These are phyloP conservation scores for Trichosporon coremiiforme DNA, from an alignment of 1,284 basidiomycete species.

Conservation along the genomic window DNA sequence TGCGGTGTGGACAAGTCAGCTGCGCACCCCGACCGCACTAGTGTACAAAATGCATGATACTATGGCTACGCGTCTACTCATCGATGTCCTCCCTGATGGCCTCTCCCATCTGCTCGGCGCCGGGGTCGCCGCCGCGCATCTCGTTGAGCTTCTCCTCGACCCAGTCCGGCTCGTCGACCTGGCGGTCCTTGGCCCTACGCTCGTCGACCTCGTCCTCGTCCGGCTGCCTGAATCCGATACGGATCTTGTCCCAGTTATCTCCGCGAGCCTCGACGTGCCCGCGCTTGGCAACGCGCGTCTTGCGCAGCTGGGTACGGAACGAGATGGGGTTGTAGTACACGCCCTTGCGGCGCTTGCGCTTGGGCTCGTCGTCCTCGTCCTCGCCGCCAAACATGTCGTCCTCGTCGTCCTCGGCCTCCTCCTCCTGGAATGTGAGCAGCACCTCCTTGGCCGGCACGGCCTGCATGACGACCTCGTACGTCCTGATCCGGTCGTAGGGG, in stretches of 20 bases:
- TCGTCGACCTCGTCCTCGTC: conserved; percentile 34
- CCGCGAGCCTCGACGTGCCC: conserved; percentile 32
- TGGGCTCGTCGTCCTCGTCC: conserved; percentile 28
- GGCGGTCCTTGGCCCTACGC: conserved; percentile 22
- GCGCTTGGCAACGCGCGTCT: conserved; percentile 62
- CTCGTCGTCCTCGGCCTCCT: conserved; percentile 30
- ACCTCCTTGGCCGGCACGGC: conserved; percentile 65
- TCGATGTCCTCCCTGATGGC: conserved; percentile 9
- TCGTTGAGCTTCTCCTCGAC: conserved; percentile 33
- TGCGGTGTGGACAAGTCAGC: too few species aligned
- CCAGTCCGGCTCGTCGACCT: conserved; percentile 45
- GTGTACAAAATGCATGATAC: conserved; percentile 15
- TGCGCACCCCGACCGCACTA: too few species aligned
- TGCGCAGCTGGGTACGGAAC: conserved; percentile 80
- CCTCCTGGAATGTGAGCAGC: conserved; percentile 70
- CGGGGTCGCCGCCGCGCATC: conserved; percentile 9
- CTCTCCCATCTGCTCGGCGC: conserved; percentile 4
- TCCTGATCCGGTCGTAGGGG: conserved; percentile 46
- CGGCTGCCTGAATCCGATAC: conserved; percentile 42
- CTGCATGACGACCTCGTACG: conserved; percentile 50
- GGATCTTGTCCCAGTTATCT: conserved; percentile 46
- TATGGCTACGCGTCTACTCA: conserved; percentile 16
- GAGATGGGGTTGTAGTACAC: conserved; percentile 86
- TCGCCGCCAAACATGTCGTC: conserved; percentile 31
- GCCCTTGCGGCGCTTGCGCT: conserved; percentile 61